Conservation (phyloP, 345 rosid genomes). For the Eucalyptus marginata region DNA sequence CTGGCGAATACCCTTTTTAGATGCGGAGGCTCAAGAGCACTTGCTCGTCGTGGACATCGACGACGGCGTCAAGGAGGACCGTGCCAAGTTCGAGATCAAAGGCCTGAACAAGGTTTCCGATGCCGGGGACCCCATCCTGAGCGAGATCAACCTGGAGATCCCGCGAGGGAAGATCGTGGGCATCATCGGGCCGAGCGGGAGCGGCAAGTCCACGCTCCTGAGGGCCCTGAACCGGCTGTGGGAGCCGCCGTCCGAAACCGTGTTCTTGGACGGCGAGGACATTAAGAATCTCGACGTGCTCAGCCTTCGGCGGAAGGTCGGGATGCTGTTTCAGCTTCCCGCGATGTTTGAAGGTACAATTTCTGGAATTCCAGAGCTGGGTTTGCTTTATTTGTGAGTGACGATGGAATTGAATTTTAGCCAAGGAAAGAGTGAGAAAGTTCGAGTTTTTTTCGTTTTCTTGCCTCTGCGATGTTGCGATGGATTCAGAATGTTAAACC, state of each 20-base stretch:
- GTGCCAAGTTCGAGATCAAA: slow-evolving; percentile 30
- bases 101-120: slow-evolving; percentile 37
- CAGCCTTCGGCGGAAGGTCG: slow-evolving; percentile 69
- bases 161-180: slow-evolving; percentile 62
- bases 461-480: neutral
- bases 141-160: slow-evolving; percentile 37
- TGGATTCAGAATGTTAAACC: neutral
- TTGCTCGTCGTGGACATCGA: slow-evolving; percentile 11
- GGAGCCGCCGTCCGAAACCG: slow-evolving; percentile 67
- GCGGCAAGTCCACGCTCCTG: slow-evolving; percentile 80
- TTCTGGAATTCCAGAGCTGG: neutral
- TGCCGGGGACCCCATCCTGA: slow-evolving; percentile 37
- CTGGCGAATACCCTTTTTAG: neutral
- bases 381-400: neutral
- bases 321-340: slow-evolving; percentile 95
- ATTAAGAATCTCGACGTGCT: slow-evolving; percentile 55
- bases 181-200: slow-evolving; percentile 91
- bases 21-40: slow-evolving; percentile 24
- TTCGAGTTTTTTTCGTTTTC: neutral
- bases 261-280: slow-evolving; percentile 63
- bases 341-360: slow-evolving; percentile 63
- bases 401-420: neutral
- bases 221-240: slow-evolving; percentile 78
- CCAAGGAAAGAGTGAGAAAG: neutral
- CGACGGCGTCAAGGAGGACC: neutral